Conservation (phyloP, 129 eudicot species). For the Lonicera japonica region DNA sequence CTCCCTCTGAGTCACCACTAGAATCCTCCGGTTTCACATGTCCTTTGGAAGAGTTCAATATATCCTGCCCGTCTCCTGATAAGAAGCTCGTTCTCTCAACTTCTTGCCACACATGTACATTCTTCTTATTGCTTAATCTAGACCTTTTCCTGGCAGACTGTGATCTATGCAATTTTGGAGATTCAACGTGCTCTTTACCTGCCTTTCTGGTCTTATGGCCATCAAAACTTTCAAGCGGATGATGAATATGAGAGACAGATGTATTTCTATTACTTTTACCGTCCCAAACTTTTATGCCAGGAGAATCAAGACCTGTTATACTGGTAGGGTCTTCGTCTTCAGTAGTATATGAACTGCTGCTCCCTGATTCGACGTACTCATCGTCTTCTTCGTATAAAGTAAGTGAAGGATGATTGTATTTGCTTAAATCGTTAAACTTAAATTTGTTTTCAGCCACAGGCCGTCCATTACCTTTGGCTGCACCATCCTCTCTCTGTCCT, state of each 20-base stretch:
- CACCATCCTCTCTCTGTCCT: constrained; percentile 28
- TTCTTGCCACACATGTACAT: constrained; percentile 63
- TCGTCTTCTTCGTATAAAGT: constrained; percentile 46
- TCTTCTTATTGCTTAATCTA: constrained; percentile 42
- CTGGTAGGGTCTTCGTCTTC: constrained; percentile 68
- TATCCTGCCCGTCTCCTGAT: constrained; percentile 66
- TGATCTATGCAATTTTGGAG: constrained; percentile 31
- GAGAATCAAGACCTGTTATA: constrained; percentile 81
- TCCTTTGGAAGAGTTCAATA: constrained; percentile 42
- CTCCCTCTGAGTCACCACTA: constrained; percentile 77
- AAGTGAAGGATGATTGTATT: constrained; percentile 19
- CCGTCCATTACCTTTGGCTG: constrained; percentile 17
- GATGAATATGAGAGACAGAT: constrained; percentile 67
- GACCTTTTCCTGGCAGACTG: constrained; percentile 59
- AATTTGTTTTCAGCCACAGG: constrained; percentile 7
- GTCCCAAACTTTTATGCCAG: constrained; percentile 92
- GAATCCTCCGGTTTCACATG: constrained; percentile 57
- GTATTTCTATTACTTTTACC: constrained; percentile 54
- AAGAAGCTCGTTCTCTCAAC: constrained; percentile 70
- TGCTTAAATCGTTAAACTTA: constrained; percentile 16
- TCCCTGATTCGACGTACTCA: constrained; percentile 40
- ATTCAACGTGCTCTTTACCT: constrained; percentile 33
- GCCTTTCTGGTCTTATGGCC: constrained; percentile 48
- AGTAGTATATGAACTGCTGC: constrained; percentile 44
- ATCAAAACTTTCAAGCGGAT: constrained; percentile 82